Percentiles rank a stretch among this genome's conserved stretches.
Evolutionary conservation across 345 rosid genomes (phyloP).

Genomic region (Linum trigynum): DNA sequence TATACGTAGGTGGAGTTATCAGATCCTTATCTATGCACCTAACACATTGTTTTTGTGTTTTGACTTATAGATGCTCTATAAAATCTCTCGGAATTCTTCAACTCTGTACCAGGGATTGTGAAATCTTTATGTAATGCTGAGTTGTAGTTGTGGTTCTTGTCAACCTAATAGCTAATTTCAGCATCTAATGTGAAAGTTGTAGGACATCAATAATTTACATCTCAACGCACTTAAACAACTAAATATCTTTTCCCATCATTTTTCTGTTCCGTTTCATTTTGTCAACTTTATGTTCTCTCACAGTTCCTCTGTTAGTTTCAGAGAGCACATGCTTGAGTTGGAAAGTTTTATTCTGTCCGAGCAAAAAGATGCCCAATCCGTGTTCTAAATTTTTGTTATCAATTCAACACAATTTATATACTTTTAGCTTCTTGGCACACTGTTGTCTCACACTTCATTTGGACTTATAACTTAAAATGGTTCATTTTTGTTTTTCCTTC

Average conservation of each 20-base stretch:
- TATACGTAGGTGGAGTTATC: conserved; percentile 52
- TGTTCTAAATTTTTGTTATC: too few relatives aligned
- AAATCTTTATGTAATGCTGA: neutral
- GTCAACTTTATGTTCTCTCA: too few relatives aligned
- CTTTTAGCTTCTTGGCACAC: neutral
- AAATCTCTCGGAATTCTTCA: neutral
- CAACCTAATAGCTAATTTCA: neutral
- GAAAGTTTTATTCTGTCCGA: too few relatives aligned
- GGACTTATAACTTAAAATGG: neutral
- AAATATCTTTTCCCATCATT: too few relatives aligned
- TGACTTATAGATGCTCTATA: neutral
- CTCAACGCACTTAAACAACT: neutral
- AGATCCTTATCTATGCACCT: neutral
- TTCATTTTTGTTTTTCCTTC: neutral
- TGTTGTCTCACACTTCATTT: neutral
- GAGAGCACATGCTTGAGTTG: too few relatives aligned
- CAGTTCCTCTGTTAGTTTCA: too few relatives aligned
- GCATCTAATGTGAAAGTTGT: too few relatives aligned
- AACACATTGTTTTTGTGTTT: too few relatives aligned
- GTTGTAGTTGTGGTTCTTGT: neutral
- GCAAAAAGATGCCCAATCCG: too few relatives aligned
- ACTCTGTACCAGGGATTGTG: neutral
- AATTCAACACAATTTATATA: too few relatives aligned
- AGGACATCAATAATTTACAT: neutral
- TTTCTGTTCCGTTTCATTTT: too few relatives aligned